Percentiles rank a stretch among this genome's conserved stretches.
phyloP scores from a whole-genome alignment of 176 grass and related monocot species.

The Musa beccarii region DNA sequence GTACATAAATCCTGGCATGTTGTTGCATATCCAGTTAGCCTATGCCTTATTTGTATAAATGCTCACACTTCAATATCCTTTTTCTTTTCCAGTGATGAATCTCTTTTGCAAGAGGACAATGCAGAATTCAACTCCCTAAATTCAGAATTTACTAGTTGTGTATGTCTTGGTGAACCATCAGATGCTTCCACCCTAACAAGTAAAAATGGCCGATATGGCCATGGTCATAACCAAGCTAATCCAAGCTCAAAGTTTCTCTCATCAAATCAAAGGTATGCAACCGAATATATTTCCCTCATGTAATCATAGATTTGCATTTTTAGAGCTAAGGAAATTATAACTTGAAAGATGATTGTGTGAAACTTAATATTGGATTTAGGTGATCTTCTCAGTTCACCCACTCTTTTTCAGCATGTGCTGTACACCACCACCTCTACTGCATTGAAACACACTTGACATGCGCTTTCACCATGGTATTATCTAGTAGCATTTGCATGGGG shows the following conservation, averaged over 20 bases:
- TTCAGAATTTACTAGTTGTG: conserved; percentile 37
- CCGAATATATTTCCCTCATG: background rate
- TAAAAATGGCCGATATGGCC: conserved; percentile 35
- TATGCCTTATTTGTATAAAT: conserved; percentile 11
- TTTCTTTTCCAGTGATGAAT: conserved; percentile 59
- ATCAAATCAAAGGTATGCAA: conserved; percentile 57
- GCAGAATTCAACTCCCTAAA: conserved; percentile 29
- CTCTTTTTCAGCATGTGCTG: background rate
- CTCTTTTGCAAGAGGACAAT: conserved; percentile 74
- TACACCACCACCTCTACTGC: background rate
- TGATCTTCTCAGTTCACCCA: background rate
- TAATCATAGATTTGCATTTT: conserved; percentile 3
- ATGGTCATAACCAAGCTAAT: conserved; percentile 45
- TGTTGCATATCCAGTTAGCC: background rate
- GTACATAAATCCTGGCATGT: background rate
- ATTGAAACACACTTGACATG: background rate
- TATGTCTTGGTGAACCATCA: conserved; percentile 32
- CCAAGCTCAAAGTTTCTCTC: conserved; percentile 37
- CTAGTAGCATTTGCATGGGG: background rate
- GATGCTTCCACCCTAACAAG: conserved; percentile 32
- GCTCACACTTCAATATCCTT: background rate
- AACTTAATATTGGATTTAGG: background rate
- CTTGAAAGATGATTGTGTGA: conserved; percentile 10
- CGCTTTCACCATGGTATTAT: background rate
- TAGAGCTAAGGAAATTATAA: background rate